Evolutionary conservation across 2,329 filamentous ascomycete species (phyloP), one percentile per base, ranked within the genome.

Genomic region (Phyllosticta citrichinensis): DNA sequence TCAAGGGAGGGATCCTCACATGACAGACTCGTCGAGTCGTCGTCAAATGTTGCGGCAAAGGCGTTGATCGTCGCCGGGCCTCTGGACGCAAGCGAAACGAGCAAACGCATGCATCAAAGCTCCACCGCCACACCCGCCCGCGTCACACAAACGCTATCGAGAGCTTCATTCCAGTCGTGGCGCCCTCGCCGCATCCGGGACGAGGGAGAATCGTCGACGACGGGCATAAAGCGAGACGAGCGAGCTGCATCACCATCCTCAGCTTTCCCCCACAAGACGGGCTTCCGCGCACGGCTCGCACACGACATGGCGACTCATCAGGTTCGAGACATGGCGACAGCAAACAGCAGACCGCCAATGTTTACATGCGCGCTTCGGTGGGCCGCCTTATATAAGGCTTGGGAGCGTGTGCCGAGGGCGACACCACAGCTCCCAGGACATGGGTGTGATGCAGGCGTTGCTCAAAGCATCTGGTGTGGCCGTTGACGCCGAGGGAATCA

Each of bases 61-160:
- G 59, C 59, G 59, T 60, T 60, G 58, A 60, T 60, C 58, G 58
- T 27, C 58, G 53, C 58, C 40, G 52, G 58, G 58, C 58, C 40
- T 47, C n/a, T 47, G 40, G 40, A 47, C 40, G 40, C 40, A 47
- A 47, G 24, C 52, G 24, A 22, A 27, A 53, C 52, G 52, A 53
- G 52, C 52, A 53, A 53, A 27, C 20, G 52, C 20, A 24, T 53
- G 40, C 40, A 47, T 47, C 40, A 47, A 47, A 47, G 40, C 17
- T 47, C 40, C 40, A 56, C 58, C 53, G 58, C 58, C 58, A 60
- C 53, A 60, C 40, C 25, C 58, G 58, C 51, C 58, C 40, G 30
- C 47, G 59, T 61, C 59, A 54, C 54, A 61, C 59, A 57, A 27
- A 55, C 59, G 59, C 59, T 61, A 61, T 61, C 59, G 55, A 61